Percentiles rank a stretch among this genome's conserved stretches.
Evolutionary conservation across 164 flowering plant genomes (phyloP).

Genomic region (Saururus chinensis): DNA sequence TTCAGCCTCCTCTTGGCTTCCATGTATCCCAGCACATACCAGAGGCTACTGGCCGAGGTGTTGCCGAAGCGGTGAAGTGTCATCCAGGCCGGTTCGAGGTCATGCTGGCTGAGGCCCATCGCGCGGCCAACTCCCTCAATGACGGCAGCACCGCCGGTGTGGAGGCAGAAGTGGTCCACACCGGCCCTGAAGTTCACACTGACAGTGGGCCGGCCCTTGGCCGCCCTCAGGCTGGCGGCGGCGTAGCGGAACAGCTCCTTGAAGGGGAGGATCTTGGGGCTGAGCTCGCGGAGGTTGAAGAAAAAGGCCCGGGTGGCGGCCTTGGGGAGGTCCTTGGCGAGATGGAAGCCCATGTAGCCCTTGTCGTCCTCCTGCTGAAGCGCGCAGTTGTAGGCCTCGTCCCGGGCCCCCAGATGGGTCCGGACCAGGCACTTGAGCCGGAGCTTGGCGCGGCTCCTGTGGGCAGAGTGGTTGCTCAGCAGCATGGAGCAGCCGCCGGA

Average conservation of each 20-base stretch:
- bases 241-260: constrained; percentile 11
- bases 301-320: constrained; percentile 41
- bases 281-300: constrained; percentile 27
- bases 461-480: constrained; percentile 4
- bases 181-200: constrained; percentile 39
- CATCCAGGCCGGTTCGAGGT: constrained; percentile 62
- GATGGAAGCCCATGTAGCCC: constrained; percentile 6
- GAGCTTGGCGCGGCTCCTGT: constrained; percentile 2
- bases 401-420: constrained; percentile 8
- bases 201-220: not conserved
- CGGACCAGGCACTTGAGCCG: constrained; percentile 7
- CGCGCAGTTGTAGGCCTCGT: constrained; percentile 9
- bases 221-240: not conserved
- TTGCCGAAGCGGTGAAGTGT: constrained; percentile 61
- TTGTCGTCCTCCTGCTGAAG: constrained; percentile 5
- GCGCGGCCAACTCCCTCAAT: constrained; percentile 39
- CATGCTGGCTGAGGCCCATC: constrained; percentile 31
- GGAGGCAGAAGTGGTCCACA: constrained; percentile 50
- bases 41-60: constrained; percentile 55
- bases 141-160: constrained; percentile 45
- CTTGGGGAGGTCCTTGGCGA: constrained; percentile 28
- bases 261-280: constrained; percentile 39
- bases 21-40: constrained; percentile 77
- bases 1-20: constrained; percentile 52
- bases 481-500: constrained; percentile 12